These are phyloP conservation scores for Parascedosporium putredinis DNA, from an alignment of 2,329 filamentous ascomycete genomes.

Conservation along the genomic window DNA sequence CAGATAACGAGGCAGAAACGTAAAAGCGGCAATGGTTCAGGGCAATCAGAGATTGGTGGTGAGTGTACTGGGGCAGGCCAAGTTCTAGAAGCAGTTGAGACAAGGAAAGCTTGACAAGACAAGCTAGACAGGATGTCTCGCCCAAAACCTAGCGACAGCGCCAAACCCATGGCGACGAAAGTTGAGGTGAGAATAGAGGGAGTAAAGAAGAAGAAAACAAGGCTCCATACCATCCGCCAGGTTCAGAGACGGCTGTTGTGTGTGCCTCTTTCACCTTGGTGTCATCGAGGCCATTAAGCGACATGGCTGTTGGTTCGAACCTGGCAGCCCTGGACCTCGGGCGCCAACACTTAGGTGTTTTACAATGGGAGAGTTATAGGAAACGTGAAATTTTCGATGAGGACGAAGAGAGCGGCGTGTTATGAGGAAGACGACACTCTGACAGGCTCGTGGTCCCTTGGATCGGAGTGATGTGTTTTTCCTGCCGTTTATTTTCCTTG, in stretches of 20 bases:
- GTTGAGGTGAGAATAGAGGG: background rate
- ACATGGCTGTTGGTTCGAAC: constrained; percentile 48
- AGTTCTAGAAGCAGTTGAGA: too few relatives aligned
- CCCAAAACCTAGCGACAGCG: too few relatives aligned
- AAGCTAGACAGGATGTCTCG: background rate
- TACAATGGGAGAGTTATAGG: too few relatives aligned
- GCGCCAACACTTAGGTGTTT: constrained; percentile 11
- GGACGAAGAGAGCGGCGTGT: too few relatives aligned
- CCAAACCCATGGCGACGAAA: background rate
- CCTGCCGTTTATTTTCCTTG: background rate
- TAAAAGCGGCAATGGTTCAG: too few relatives aligned
- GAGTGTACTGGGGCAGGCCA: too few relatives aligned
- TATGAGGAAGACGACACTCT: too few relatives aligned
- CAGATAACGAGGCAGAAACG: background rate
- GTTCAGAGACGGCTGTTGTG: constrained; percentile 66
- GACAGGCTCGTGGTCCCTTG: too few relatives aligned
- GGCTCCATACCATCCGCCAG: constrained; percentile 81
- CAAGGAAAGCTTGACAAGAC: background rate
- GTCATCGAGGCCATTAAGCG: constrained; percentile 88
- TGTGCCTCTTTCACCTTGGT: constrained; percentile 74
- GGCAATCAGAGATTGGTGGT: too few relatives aligned
- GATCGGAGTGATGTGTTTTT: background rate
- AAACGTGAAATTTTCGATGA: too few relatives aligned
- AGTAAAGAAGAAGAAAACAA: background rate
- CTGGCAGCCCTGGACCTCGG: constrained; percentile 10